Conservation (phyloP, 192 early-diverging fungal species). For the Coemansia sp. region DNA sequence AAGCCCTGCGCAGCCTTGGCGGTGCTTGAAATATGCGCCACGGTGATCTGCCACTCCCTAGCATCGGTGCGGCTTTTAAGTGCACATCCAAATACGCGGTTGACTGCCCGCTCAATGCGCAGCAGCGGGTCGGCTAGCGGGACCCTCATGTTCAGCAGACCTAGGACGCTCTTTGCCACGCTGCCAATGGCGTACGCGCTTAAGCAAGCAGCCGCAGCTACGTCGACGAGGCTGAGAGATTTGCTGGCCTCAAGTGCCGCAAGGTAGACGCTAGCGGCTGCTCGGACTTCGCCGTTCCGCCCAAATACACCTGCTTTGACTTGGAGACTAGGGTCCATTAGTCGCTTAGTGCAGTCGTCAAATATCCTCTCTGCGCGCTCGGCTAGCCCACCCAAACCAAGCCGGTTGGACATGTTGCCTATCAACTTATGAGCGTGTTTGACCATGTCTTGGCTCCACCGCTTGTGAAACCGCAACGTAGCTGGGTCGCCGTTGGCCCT, state of each 20-base stretch:
- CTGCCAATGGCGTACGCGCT: slow-evolving; percentile 24
- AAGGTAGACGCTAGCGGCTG: slow-evolving; percentile 30
- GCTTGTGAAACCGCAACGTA: slow-evolving; percentile 8
- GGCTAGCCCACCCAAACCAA: neutral
- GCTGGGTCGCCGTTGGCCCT: slow-evolving; percentile 3
- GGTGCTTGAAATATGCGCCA: neutral
- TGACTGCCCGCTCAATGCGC: slow-evolving; percentile 18
- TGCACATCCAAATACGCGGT: slow-evolving; percentile 20
- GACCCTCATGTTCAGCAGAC: slow-evolving; percentile 4
- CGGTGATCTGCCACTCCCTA: neutral
- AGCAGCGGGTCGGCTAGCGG: slow-evolving; percentile 20
- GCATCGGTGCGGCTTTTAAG: neutral
- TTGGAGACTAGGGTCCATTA: neutral
- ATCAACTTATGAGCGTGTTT: neutral
- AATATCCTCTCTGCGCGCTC: slow-evolving; percentile 28
- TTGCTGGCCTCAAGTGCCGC: slow-evolving; percentile 17
- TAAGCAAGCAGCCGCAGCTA: slow-evolving; percentile 8
- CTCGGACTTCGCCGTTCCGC: neutral
- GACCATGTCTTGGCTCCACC: slow-evolving; percentile 21
- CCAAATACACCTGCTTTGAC: slow-evolving; percentile 18
- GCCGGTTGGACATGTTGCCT: neutral
- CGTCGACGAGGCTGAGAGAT: slow-evolving; percentile 13
- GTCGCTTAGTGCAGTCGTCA: neutral
- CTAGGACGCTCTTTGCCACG: slow-evolving; percentile 4
- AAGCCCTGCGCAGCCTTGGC: neutral